phyloP scores from a whole-genome alignment of 1,139 yeast genomes.

The Saccharomyces uvarum region DNA sequence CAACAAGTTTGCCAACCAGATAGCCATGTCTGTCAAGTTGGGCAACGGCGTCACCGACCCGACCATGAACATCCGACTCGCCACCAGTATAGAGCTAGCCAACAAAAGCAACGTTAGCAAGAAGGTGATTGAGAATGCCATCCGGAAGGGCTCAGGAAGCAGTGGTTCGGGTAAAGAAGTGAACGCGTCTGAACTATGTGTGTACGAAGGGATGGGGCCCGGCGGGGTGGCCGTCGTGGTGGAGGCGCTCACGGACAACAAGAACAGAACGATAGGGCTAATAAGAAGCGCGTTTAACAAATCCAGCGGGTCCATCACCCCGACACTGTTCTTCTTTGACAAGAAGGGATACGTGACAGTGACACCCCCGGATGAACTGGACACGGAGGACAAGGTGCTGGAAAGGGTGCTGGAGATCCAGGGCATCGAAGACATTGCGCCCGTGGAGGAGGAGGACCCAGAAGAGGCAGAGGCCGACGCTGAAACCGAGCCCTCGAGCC shows the following conservation, averaged over 20 bases:
- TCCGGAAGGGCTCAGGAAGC: slow-evolving; percentile 73
- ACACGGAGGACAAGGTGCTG: slow-evolving; percentile 52
- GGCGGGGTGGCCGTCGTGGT: slow-evolving; percentile 82
- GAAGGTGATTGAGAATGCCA: slow-evolving; percentile 76
- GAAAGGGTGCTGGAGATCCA: slow-evolving; percentile 62
- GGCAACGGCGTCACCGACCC: slow-evolving; percentile 57
- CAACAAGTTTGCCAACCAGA: slow-evolving; percentile 63
- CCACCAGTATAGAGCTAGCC: slow-evolving; percentile 73
- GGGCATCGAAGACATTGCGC: slow-evolving; percentile 82
- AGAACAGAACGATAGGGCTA: slow-evolving; percentile 68
- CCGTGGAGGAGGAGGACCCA: slow-evolving; percentile 37
- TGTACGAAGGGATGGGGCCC: slow-evolving; percentile 91
- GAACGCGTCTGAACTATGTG: slow-evolving; percentile 35
- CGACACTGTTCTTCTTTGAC: slow-evolving; percentile 70
- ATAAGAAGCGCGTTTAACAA: slow-evolving; percentile 73
- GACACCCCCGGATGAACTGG: slow-evolving; percentile 31
- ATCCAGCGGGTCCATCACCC: slow-evolving; percentile 62
- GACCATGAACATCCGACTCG: slow-evolving; percentile 54
- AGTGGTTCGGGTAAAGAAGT: slow-evolving; percentile 37
- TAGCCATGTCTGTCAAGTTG: slow-evolving; percentile 61
- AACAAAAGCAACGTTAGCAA: slow-evolving; percentile 71
- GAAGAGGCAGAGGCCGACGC: slow-evolving; percentile 31
- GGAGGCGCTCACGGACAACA: slow-evolving; percentile 84
- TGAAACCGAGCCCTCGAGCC: slow-evolving; percentile 1
- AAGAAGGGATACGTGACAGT: slow-evolving; percentile 65